Evolutionary conservation across 148 eudicot species (phyloP), one percentile per base, ranked within the genome.

Genomic region (Vaccinium vitisidaea): DNA sequence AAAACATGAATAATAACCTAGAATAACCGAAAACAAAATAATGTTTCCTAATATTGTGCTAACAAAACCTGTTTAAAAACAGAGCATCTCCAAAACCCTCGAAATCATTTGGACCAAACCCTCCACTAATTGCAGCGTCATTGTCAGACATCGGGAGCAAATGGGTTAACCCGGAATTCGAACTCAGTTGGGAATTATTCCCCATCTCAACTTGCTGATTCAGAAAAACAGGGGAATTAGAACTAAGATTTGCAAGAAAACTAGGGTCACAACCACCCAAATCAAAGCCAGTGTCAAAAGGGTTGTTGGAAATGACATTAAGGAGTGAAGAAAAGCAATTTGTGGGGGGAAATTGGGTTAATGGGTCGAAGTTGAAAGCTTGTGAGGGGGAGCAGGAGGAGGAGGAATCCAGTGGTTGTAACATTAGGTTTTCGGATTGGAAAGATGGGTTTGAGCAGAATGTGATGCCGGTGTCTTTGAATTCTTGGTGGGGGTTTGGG

Each of bases 161-260:
- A 86, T 89, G 90, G 90, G 89, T 30, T 36, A 91, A 91, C 32
- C 90, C 92, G 48, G 88, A 83, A 84, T 84, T 82, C 30, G 84
- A 59, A 49, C 52, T 91, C 86, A 91, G 88, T 86, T 79, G 87
- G 0, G 90, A 82, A 86, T 74, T 67, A 21, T 80, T 83, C 69
- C 87, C 91, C 89, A 94, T 80, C 25, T 91, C 93, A 58, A 73
- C 46, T 63, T 87, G 87, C 11, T 92, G n/a, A 48, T 84, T 84
- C 77, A 92, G 53, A 21, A 89, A 54, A 81, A 59, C 61, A 69
- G 84, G 67, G 59, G 86, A 73, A 76, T 25, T 83, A 14, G 86
- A 73, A 25, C 14, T 76, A n/a, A 85, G 90, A 46, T 75, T 83
- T 11, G 87, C 54, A 1, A 77, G 67, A 36, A 85, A 83, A 76